These are phyloP conservation scores for Stephania japonica DNA, from an alignment of 164 flowering plant genomes.

Conservation along the genomic window DNA sequence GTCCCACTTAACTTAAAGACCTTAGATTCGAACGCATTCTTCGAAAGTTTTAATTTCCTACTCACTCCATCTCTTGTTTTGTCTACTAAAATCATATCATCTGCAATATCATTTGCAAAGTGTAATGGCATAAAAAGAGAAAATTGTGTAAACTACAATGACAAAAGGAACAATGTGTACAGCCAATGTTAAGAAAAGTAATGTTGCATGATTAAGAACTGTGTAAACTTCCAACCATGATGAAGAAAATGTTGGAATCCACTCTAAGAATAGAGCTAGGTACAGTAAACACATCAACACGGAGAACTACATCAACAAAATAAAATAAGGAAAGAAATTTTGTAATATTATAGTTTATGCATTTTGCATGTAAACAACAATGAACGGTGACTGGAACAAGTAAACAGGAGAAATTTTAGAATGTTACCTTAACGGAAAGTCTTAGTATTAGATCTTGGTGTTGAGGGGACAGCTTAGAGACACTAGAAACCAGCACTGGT, in stretches of 20 bases:
- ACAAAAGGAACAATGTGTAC: neutral
- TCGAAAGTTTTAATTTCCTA: too few species aligned
- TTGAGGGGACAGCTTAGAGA: slow-evolving; percentile 74
- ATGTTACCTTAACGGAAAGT: slow-evolving; percentile 50
- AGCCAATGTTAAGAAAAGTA: neutral
- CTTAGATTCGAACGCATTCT: too few species aligned
- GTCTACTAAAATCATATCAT: too few species aligned
- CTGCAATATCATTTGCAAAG: too few species aligned
- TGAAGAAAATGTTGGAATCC: neutral
- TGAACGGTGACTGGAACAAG: neutral
- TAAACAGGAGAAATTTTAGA: neutral
- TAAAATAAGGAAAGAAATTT: neutral
- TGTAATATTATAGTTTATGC: neutral
- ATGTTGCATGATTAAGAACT: neutral
- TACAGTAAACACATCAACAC: neutral
- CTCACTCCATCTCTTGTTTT: too few species aligned
- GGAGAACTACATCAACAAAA: neutral
- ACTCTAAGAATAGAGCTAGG: neutral
- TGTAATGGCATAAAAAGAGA: too few species aligned
- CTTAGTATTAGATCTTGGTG: slow-evolving; percentile 84
- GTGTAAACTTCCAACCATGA: neutral
- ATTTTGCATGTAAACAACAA: neutral
- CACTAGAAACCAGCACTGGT: slow-evolving; percentile 48
- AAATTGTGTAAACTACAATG: too few species aligned
- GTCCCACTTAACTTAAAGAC: too few species aligned